A percentile compares a stretch with the other conserved stretches of the same genome.
Conservation (phyloP, 768 basidiomycete species). For the Agaricus sinodeliciosus region DNA sequence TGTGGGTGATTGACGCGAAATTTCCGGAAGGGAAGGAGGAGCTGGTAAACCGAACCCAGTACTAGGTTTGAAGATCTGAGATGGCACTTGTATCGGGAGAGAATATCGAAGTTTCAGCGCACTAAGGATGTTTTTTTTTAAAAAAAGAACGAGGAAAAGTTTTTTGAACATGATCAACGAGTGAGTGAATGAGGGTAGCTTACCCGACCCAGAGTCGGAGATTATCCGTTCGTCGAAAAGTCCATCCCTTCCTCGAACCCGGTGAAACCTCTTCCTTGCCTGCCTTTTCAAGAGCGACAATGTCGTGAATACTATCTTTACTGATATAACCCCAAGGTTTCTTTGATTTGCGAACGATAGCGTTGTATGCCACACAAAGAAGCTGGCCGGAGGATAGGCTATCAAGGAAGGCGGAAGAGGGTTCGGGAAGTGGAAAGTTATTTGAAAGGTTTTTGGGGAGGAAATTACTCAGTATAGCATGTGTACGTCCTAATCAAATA, state of each 20-base stretch:
- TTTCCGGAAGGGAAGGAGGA: constrained; percentile 16
- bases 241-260: constrained; percentile 60
- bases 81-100: constrained; percentile 57
- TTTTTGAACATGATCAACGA: neutral
- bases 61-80: constrained; percentile 21
- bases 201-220: constrained; percentile 81
- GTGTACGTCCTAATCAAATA: constrained; percentile 49
- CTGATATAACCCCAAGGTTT: constrained; percentile 89
- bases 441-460: constrained; percentile 43
- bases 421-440: constrained; percentile 11
- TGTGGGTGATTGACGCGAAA: constrained; percentile 12
- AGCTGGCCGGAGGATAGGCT: constrained; percentile 71
- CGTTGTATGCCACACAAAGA: constrained; percentile 77
- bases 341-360: constrained; percentile 70
- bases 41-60: constrained; percentile 17
- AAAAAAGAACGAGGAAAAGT: neutral
- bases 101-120: constrained; percentile 81
- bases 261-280: constrained; percentile 28
- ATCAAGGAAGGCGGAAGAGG: constrained; percentile 39
- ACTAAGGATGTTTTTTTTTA: constrained; percentile 29
- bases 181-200: constrained; percentile 21
- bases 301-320: constrained; percentile 71
- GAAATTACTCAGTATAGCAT: constrained; percentile 52
- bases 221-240: constrained; percentile 83
- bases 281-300: constrained; percentile 56